phyloP scores from a whole-genome alignment of 495 filamentous ascomycete genomes.

The Neurospora sp. region DNA sequence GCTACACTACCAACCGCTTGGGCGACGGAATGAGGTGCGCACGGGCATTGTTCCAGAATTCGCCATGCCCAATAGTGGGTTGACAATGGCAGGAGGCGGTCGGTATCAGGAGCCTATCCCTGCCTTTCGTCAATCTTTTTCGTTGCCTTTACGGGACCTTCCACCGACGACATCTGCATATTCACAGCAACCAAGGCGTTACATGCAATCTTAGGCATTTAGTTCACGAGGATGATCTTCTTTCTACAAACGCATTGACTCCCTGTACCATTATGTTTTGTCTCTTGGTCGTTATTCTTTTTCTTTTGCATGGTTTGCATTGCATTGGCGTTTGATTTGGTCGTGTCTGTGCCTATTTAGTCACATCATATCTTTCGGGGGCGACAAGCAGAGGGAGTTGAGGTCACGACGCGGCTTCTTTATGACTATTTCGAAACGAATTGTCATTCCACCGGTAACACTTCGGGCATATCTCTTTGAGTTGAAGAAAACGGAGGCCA shows the following conservation, averaged over 20 bases:
- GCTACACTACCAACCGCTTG: constrained; percentile 94
- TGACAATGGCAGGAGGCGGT: not conserved
- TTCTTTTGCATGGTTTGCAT: not conserved
- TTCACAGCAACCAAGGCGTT: not conserved
- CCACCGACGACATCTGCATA: not conserved
- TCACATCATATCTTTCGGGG: not conserved
- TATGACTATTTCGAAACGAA: not conserved
- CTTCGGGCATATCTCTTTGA: not conserved
- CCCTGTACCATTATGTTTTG: not conserved
- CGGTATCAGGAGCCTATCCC: not conserved
- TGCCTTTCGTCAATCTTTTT: not conserved
- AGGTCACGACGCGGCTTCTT: not conserved
- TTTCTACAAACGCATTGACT: not conserved
- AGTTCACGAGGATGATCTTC: not conserved
- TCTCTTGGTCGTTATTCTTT: not conserved
- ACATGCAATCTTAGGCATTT: not conserved
- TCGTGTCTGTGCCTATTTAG: not conserved
- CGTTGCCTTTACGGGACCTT: not conserved
- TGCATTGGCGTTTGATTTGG: not conserved
- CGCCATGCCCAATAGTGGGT: constrained; percentile 10
- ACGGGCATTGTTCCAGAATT: constrained; percentile 77
- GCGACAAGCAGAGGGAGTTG: not conserved
- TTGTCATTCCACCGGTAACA: not conserved
- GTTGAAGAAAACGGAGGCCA: not conserved
- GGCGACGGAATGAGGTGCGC: constrained; percentile 65